phyloP scores from a whole-genome alignment of 495 filamentous ascomycete species.

The Aspergillus steynii region DNA sequence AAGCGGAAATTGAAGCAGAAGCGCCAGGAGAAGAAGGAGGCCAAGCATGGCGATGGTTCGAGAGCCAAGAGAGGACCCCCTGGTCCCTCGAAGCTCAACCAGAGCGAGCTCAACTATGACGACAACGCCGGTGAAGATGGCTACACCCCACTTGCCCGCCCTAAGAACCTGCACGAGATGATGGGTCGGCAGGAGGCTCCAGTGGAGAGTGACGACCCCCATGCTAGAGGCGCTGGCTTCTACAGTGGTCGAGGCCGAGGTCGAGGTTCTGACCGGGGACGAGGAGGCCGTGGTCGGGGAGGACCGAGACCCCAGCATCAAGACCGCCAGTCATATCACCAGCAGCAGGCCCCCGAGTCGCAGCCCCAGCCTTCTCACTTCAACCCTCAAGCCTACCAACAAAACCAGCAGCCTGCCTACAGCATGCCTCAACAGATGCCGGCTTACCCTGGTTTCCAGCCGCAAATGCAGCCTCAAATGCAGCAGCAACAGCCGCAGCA shows the following conservation, averaged over 20 bases:
- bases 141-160: conserved; percentile 69
- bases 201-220: conserved; percentile 42
- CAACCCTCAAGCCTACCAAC: conserved; percentile 20
- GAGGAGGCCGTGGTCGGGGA: conserved; percentile 51
- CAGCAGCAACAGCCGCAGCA: conserved; percentile 37
- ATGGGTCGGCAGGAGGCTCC: conserved; percentile 48
- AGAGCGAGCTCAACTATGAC: conserved; percentile 56
- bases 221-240: conserved; percentile 29
- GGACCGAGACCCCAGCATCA: conserved; percentile 47
- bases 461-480: conserved; percentile 22
- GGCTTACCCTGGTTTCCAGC: conserved; percentile 22
- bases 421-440: conserved; percentile 34
- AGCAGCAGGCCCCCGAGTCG: conserved; percentile 26
- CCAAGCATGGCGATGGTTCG: conserved; percentile 34
- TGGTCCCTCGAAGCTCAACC: conserved; percentile 42
- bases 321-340: conserved; percentile 37
- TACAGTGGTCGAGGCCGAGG: conserved; percentile 43
- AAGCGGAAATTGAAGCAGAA: conserved; percentile 69
- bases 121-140: conserved; percentile 51
- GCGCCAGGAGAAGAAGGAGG: conserved; percentile 49
- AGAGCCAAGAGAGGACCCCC: conserved; percentile 34
- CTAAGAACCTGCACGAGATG: conserved; percentile 57
- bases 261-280: conserved; percentile 45
- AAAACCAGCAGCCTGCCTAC: conserved; percentile 28
- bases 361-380: conserved; percentile 23